phyloP scores from a whole-genome alignment of 2,329 filamentous ascomycete species.

The Emmonsia crescens region DNA sequence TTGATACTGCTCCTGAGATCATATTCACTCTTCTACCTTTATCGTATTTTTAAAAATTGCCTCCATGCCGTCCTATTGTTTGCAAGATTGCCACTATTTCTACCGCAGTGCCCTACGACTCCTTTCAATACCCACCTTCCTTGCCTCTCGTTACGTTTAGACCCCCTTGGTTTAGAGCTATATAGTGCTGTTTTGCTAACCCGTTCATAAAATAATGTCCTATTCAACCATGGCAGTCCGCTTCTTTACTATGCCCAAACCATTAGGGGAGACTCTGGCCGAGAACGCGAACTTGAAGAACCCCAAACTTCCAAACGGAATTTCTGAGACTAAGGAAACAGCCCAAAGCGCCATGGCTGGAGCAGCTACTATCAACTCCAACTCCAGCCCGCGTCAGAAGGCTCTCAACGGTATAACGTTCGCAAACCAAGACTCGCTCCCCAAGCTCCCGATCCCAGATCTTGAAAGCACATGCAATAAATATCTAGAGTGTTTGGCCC shows the following conservation, averaged over 20 bases:
- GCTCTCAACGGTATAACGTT: slow-evolving; percentile 66
- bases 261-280: slow-evolving; percentile 60
- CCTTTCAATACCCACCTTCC: slow-evolving; percentile 66
- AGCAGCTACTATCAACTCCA: background rate
- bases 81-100: slow-evolving; percentile 87
- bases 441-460: slow-evolving; percentile 86
- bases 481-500: slow-evolving; percentile 68
- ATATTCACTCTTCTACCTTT: slow-evolving; percentile 5
- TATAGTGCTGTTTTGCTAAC: background rate
- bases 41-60: slow-evolving; percentile 26
- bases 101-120: slow-evolving; percentile 82
- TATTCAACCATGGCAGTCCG: slow-evolving; percentile 54
- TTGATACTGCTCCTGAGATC: slow-evolving; percentile 1
- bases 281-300: slow-evolving; percentile 19
- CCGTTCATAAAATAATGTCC: slow-evolving; percentile 39
- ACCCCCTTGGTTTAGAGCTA: background rate
- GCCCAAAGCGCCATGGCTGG: slow-evolving; percentile 12
- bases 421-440: slow-evolving; percentile 74
- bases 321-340: background rate
- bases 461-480: slow-evolving; percentile 66
- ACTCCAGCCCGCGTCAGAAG: slow-evolving; percentile 39
- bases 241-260: slow-evolving; percentile 60
- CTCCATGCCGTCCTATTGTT: slow-evolving; percentile 65
- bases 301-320: slow-evolving; percentile 8
- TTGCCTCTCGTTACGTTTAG: slow-evolving; percentile 67